Evolutionary conservation across 768 basidiomycete genomes (phyloP).

Genomic region (Lanmaoa rubissima): DNA sequence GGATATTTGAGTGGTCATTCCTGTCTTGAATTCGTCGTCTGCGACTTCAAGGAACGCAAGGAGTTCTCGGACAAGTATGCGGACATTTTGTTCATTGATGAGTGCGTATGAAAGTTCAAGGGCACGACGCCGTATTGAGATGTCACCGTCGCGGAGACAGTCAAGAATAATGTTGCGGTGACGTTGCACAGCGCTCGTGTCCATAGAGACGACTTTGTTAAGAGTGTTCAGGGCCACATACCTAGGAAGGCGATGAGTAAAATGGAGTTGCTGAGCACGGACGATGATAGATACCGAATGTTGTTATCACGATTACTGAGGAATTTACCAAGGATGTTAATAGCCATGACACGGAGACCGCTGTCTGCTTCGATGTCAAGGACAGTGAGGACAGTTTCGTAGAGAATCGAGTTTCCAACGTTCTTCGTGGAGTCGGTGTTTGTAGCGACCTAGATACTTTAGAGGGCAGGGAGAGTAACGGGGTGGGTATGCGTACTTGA

Average conservation of each 20-base stretch:
- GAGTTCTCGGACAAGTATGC: constrained; percentile 87
- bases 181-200: constrained; percentile 96
- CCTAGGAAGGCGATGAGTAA: constrained; percentile 39
- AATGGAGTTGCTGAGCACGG: background rate
- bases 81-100: constrained; percentile 92
- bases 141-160: constrained; percentile 97
- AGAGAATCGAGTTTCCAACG: constrained; percentile 96
- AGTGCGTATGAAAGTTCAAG: constrained; percentile 96
- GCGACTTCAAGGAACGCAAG: constrained; percentile 97
- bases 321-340: constrained; percentile 98
- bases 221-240: constrained; percentile 98
- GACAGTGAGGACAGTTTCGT: constrained; percentile 95
- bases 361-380: constrained; percentile 97
- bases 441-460: constrained; percentile 77
- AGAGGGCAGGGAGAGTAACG: background rate
- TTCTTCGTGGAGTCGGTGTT: constrained; percentile 98
- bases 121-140: constrained; percentile 95
- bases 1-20: constrained; percentile 96
- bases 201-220: constrained; percentile 97
- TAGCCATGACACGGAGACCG: constrained; percentile 96
- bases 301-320: constrained; percentile 97
- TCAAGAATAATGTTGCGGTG: constrained; percentile 99
- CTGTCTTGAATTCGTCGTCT: constrained; percentile 97
- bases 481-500: constrained; percentile 51
- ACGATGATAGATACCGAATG: constrained; percentile 68